Evolutionary conservation across 1,284 basidiomycete species (phyloP), one percentile per base, ranked within the genome.

Genomic region (Cryptococcus sp.): DNA sequence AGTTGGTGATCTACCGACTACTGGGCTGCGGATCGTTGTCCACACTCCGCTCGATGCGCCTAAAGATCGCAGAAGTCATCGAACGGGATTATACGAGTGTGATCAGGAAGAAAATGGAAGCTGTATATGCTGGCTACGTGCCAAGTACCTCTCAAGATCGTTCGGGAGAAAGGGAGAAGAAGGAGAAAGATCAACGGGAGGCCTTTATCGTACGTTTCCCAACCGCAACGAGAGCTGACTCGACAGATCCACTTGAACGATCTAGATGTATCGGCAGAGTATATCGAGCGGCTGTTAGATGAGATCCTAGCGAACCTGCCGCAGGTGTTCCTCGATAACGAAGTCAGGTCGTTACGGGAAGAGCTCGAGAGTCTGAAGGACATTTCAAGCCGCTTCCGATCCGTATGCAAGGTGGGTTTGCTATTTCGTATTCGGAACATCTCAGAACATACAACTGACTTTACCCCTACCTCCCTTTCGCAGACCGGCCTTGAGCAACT

Each of bases 401-500:
- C 85, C 1, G 85, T 85, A 1, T 80, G 90, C 53, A 87, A 88
- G 74, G 91, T 91, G 70, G 60, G 53, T 16, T 25, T 62, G 25
- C 42, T 42, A 54, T 60, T 47, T n/a, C n/a, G n/a, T n/a, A n/a
- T n/a, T n/a, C n/a, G n/a, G 13, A 8, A 19, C 20, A 10, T 25
- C 4, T 41, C 15, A 19, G 19, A 40, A 23, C 6, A n/a, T 31
- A 23, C 6, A n/a, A 19, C n/a, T 38, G 31, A 1, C 46, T 38
- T 39, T 3, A 17, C 10, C 3, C 5, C 40, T n/a, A n/a, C n/a
- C 15, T 15, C 44, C 27, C 8, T 15, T 22, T 42, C n/a, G 17
- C 19, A 94, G 87, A 83, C 85, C 11, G 92, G 94, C 39, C 83
- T 97, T 44, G 95, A 98, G 66, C 91, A 94, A 69, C 81, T 98